These are phyloP conservation scores for Wickerhamomyces alni DNA, from an alignment of 805 yeast species.

Conservation along the genomic window DNA sequence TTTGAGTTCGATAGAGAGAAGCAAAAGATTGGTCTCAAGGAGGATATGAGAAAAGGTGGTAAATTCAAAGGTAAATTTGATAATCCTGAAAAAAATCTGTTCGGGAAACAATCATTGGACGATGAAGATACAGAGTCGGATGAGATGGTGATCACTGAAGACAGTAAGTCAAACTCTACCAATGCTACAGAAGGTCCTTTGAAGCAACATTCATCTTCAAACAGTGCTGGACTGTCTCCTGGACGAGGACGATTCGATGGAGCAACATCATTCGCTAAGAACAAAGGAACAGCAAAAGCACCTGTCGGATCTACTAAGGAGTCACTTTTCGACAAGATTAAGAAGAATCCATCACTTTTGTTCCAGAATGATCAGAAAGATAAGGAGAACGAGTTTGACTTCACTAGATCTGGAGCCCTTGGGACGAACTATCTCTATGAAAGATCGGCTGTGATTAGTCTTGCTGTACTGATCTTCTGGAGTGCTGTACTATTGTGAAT, in stretches of 20 bases:
- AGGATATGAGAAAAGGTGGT: background rate
- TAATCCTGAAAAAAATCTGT: background rate
- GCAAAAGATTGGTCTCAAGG: too few relatives aligned
- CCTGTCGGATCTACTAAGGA: background rate
- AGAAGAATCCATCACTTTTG: constrained; percentile 11
- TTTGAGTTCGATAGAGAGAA: too few relatives aligned
- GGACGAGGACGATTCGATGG: background rate
- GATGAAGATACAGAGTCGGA: background rate
- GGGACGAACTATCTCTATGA: background rate
- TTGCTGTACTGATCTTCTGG: background rate
- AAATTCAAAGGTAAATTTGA: background rate
- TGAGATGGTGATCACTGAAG: background rate
- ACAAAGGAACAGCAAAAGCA: too few relatives aligned
- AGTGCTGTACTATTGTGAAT: background rate
- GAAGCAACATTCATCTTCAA: background rate
- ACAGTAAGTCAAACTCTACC: background rate
- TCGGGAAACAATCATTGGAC: background rate
- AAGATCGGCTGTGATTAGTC: background rate
- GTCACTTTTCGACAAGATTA: constrained; percentile 4
- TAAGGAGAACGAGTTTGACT: background rate
- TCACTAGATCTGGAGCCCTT: background rate
- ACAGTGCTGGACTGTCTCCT: background rate
- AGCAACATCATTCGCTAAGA: background rate
- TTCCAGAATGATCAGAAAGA: constrained; percentile 1
- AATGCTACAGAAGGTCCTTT: background rate